phyloP scores from a whole-genome alignment of 805 yeast species.

The Wickerhamiella qilinensis region DNA sequence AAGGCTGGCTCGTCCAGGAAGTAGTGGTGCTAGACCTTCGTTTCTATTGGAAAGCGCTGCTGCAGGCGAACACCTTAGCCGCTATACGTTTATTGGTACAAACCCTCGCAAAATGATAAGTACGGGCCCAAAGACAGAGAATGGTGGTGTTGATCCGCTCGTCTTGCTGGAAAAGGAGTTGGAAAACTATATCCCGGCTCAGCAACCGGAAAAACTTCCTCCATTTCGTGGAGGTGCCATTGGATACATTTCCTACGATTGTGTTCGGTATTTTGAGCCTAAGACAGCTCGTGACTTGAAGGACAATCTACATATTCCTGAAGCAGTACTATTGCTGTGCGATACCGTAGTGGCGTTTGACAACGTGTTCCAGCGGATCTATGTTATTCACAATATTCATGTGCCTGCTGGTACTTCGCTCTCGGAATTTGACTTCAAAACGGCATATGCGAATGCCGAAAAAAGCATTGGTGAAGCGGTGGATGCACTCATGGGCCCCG shows the following conservation, averaged over 20 bases:
- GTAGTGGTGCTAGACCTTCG: slow-evolving; percentile 37
- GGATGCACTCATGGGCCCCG: slow-evolving; percentile 23
- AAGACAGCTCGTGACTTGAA: slow-evolving; percentile 56
- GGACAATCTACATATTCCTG: slow-evolving; percentile 77
- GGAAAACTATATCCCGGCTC: slow-evolving; percentile 46
- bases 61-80: slow-evolving; percentile 74
- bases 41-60: slow-evolving; percentile 79
- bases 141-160: slow-evolving; percentile 64
- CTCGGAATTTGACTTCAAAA: slow-evolving; percentile 23
- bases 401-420: slow-evolving; percentile 19
- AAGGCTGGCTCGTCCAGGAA: slow-evolving; percentile 54
- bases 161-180: slow-evolving; percentile 59
- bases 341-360: slow-evolving; percentile 86
- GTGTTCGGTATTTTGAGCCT: slow-evolving; percentile 94
- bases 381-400: slow-evolving; percentile 67
- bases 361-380: slow-evolving; percentile 85
- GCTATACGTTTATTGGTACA: slow-evolving; percentile 84
- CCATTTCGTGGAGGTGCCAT: slow-evolving; percentile 87
- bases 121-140: slow-evolving; percentile 56
- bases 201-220: slow-evolving; percentile 62
- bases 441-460: slow-evolving; percentile 44
- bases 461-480: slow-evolving; percentile 34
- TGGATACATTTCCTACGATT: slow-evolving; percentile 91
- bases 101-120: slow-evolving; percentile 67
- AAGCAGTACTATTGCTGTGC: slow-evolving; percentile 78